A percentile compares a stretch with the other conserved stretches of the same genome.
These are phyloP conservation scores for Fusarium nisikadoi DNA, from an alignment of 2,329 filamentous ascomycete species.

Conservation along the genomic window DNA sequence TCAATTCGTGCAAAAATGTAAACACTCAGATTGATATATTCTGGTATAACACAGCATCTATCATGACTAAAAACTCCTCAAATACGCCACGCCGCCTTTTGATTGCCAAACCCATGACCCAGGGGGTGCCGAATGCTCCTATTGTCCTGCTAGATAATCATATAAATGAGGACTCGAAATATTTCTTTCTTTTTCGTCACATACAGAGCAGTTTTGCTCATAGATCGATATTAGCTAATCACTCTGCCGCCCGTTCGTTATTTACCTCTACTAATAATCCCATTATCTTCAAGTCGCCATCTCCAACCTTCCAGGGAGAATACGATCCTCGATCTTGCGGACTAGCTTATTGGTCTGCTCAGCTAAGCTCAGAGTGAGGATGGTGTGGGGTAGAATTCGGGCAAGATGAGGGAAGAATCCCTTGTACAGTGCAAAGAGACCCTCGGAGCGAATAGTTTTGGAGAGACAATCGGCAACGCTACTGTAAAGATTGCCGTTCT, in stretches of 20 bases:
- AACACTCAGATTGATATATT: slow-evolving; percentile 17
- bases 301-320: slow-evolving; percentile 57
- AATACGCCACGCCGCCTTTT: slow-evolving; percentile 42
- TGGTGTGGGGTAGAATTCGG: slow-evolving; percentile 93
- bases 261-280: background rate
- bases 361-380: slow-evolving; percentile 89
- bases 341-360: slow-evolving; percentile 98
- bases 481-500: slow-evolving; percentile 95
- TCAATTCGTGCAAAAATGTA: slow-evolving; percentile 13
- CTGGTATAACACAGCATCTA: slow-evolving; percentile 25
- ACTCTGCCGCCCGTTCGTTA: background rate
- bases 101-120: slow-evolving; percentile 39
- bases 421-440: slow-evolving; percentile 94
- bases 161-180: slow-evolving; percentile 20
- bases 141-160: slow-evolving; percentile 26
- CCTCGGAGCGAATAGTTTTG: slow-evolving; percentile 92
- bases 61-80: slow-evolving; percentile 36
- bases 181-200: slow-evolving; percentile 19
- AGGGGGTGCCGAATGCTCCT: slow-evolving; percentile 36
- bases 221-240: slow-evolving; percentile 8
- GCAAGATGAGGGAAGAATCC: slow-evolving; percentile 95
- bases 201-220: slow-evolving; percentile 19
- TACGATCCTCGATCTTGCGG: slow-evolving; percentile 74
- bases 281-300: slow-evolving; percentile 38
- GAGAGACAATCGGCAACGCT: slow-evolving; percentile 91